Evolutionary conservation across 164 flowering plant species (phyloP).

Genomic region (Taxillus chinensis): DNA sequence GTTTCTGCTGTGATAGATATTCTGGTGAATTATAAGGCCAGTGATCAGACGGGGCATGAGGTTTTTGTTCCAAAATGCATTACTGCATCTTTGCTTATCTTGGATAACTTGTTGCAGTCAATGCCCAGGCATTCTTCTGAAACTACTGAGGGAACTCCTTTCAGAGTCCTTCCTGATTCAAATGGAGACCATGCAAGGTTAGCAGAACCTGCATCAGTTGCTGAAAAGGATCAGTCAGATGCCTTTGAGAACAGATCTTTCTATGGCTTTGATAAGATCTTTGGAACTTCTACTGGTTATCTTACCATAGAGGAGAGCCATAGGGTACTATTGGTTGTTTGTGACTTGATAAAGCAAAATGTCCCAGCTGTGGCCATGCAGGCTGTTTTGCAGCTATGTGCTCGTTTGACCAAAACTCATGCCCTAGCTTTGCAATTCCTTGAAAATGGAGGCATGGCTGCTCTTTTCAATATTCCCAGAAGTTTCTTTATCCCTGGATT

Average conservation of each 20-base stretch:
- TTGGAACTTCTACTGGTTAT: constrained; percentile 80
- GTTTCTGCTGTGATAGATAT: constrained; percentile 46
- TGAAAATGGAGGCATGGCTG: constrained; percentile 69
- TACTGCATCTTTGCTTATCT: constrained; percentile 70
- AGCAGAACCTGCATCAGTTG: constrained; percentile 18
- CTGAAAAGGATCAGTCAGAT: constrained; percentile 25
- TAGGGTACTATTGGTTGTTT: constrained; percentile 41
- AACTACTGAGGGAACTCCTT: constrained; percentile 22
- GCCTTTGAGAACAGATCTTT: constrained; percentile 31
- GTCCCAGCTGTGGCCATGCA: constrained; percentile 79
- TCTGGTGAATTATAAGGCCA: constrained; percentile 40
- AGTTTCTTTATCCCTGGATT: constrained; percentile 78
- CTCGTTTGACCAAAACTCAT: constrained; percentile 81
- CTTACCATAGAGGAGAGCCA: constrained; percentile 64
- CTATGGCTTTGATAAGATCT: constrained; percentile 41
- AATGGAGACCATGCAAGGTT: constrained; percentile 33
- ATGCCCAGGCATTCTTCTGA: constrained; percentile 42
- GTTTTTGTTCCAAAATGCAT: constrained; percentile 51
- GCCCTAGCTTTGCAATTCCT: constrained; percentile 67
- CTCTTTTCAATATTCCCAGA: constrained; percentile 70
- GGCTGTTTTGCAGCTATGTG: constrained; percentile 81
- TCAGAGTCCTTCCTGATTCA: constrained; percentile 33
- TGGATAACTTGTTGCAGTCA: constrained; percentile 71
- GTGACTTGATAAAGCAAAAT: constrained; percentile 66
- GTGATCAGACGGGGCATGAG: constrained; percentile 35